These are phyloP conservation scores for Monilinia vaccinii-corymbosi DNA, from an alignment of 2,329 filamentous ascomycete species.

Conservation along the genomic window DNA sequence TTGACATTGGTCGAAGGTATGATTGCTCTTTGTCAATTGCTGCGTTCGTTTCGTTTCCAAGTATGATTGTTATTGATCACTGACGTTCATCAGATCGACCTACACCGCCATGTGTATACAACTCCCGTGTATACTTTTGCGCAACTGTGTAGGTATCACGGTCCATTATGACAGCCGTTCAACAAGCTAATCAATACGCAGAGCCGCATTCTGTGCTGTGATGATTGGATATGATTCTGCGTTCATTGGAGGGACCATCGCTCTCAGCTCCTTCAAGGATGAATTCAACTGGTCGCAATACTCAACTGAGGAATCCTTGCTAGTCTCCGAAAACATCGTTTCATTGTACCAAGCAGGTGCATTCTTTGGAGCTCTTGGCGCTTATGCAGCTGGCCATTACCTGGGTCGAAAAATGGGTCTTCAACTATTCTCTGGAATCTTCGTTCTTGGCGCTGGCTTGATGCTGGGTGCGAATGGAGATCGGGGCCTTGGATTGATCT, in stretches of 20 bases:
- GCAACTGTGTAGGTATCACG: slow-evolving; percentile 14
- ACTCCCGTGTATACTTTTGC: slow-evolving; percentile 20
- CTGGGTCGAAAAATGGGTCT: slow-evolving; percentile 36
- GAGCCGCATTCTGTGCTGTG: slow-evolving; percentile 48
- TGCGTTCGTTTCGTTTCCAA: slow-evolving; percentile 32
- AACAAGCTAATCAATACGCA: background rate
- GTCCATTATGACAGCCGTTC: background rate
- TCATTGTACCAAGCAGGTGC: slow-evolving; percentile 25
- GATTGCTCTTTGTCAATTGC: slow-evolving; percentile 25
- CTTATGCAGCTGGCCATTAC: slow-evolving; percentile 6
- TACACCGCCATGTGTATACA: slow-evolving; percentile 23
- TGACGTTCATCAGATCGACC: slow-evolving; percentile 18
- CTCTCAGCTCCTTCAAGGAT: slow-evolving; percentile 18
- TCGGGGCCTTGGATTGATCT: slow-evolving; percentile 10
- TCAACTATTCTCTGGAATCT: slow-evolving; percentile 50
- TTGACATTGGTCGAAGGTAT: slow-evolving; percentile 45
- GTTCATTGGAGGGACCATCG: slow-evolving; percentile 22
- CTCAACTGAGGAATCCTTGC: slow-evolving; percentile 13
- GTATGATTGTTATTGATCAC: slow-evolving; percentile 16
- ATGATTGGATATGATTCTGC: slow-evolving; percentile 31
- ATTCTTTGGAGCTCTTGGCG: slow-evolving; percentile 16
- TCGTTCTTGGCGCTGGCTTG: slow-evolving; percentile 61
- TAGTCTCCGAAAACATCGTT: slow-evolving; percentile 22
- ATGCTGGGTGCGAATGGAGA: slow-evolving; percentile 48
- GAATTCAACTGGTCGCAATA: slow-evolving; percentile 21